These are phyloP conservation scores for Rhizopogon vesiculosus DNA, from an alignment of 768 basidiomycete species.

Conservation along the genomic window DNA sequence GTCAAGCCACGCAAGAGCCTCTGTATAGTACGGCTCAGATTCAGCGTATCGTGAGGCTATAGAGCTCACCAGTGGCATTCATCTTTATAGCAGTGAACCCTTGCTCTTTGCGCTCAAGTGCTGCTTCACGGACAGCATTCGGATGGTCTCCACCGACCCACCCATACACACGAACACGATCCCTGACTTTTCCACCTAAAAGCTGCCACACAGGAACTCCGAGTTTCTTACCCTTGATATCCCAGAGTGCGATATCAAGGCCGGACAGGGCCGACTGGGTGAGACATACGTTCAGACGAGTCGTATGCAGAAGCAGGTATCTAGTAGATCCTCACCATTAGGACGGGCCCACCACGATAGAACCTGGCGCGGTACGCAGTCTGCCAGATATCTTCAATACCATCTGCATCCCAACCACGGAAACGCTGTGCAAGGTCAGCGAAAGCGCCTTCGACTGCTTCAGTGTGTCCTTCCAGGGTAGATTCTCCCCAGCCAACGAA, in stretches of 20 bases:
- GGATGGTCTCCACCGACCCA: conserved; percentile 51
- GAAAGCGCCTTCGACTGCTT: conserved; percentile 68
- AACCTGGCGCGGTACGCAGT: conserved; percentile 63
- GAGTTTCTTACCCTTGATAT: conserved; percentile 75
- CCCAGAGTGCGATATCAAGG: conserved; percentile 70
- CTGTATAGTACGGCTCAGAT: conserved; percentile 13
- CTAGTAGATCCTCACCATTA: conserved; percentile 43
- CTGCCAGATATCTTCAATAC: conserved; percentile 73
- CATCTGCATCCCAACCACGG: conserved; percentile 54
- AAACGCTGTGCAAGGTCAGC: conserved; percentile 56
- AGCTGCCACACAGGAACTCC: conserved; percentile 63
- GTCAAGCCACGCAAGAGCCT: conserved; percentile 51
- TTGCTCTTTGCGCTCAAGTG: conserved; percentile 48
- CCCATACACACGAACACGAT: conserved; percentile 53
- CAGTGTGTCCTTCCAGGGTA: conserved; percentile 68
- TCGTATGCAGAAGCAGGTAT: not conserved
- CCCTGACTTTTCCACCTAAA: conserved; percentile 64
- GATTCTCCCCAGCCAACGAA: conserved; percentile 73
- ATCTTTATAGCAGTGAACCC: conserved; percentile 72
- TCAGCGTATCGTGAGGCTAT: not conserved
- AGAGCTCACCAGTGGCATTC: conserved; percentile 52
- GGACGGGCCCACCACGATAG: conserved; percentile 66
- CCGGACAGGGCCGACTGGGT: conserved; percentile 49
- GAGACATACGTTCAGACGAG: not conserved
- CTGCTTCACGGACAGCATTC: conserved; percentile 44